Base-by-base conservation (phyloP, 257 asterid genomes). In the Eustoma russellianum region DNA sequence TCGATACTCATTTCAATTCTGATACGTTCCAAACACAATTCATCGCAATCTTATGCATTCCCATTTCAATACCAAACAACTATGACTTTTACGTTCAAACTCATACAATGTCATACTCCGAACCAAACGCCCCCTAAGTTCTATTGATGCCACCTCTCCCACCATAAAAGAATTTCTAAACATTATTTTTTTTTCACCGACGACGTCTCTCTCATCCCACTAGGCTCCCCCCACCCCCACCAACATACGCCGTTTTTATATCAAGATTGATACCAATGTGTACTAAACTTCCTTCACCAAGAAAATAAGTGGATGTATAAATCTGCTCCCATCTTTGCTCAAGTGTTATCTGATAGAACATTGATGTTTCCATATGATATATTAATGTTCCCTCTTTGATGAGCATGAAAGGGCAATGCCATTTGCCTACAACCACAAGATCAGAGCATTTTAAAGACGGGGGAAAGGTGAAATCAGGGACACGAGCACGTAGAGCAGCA, bases 251-350 rank as follows among this genome's bases (percentile, higher is more conserved):
- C 17, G 40, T 65, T 56, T 76, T 77, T 3, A 16, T 74, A 9
- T 77, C 79, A 53, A 79, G 19, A 3, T 17, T 13, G 48, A 48
- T 59, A 66, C 77, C 88, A 6, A 80, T 16, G 15, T 24, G 49
- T 47, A 83, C 76, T 9, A 65, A 60, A 14, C 56, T 62, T 24
- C 30, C 59, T 41, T 55, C 43, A 13, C 54, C n/a, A 7, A 33
- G 34, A 13, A 43, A 38, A 8, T 59, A 75, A 41, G 50, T 50
- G 50, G 73, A 54, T 6, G 70, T n/a, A 57, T 69, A 80, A 24
- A 83, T 52, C 61, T 43, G 56, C 46, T 75, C 89, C 94, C 90
- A 80, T 40, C 81, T 78, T 54, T 69, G 81, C 71, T 83, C 89
- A 3, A 83, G 66, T 18, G 78, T 74, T 51, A 78, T 61, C 50